A percentile compares a stretch with the other conserved stretches of the same genome.
These are phyloP conservation scores for Alternaria sp. DNA, from an alignment of 2,329 filamentous ascomycete species.

Conservation along the genomic window DNA sequence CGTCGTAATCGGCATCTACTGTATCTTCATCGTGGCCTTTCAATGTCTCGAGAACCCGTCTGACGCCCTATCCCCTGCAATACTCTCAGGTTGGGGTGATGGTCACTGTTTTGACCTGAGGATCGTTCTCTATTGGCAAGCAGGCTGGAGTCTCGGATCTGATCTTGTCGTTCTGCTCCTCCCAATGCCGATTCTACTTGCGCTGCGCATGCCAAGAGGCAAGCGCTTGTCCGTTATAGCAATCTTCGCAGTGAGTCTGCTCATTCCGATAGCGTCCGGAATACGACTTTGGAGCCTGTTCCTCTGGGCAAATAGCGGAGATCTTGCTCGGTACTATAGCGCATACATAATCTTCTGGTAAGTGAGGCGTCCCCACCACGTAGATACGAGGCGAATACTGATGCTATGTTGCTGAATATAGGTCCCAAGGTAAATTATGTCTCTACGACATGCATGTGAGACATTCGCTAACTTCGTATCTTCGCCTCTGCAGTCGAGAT, in stretches of 20 bases:
- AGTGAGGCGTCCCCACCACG: not conserved
- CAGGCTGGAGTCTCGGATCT: constrained; percentile 35
- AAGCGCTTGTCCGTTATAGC: constrained; percentile 32
- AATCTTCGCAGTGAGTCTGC: constrained; percentile 33
- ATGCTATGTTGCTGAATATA: not conserved
- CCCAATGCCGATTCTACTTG: constrained; percentile 34
- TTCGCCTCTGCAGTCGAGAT: constrained; percentile 23
- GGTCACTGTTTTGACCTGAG: constrained; percentile 26
- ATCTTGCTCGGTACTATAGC: constrained; percentile 27
- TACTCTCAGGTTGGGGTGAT: constrained; percentile 19
- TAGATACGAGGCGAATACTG: not conserved
- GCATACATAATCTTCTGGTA: constrained; percentile 36
- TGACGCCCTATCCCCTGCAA: constrained; percentile 19
- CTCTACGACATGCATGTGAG: too few species aligned
- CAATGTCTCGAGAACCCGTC: constrained; percentile 30
- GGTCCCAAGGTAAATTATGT: constrained; percentile 10
- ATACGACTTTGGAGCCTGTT: constrained; percentile 30
- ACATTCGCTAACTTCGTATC: too few species aligned
- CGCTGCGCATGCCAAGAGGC: constrained; percentile 31
- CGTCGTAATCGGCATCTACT: constrained; percentile 15
- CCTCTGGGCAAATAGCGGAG: constrained; percentile 25
- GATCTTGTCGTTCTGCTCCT: constrained; percentile 34
- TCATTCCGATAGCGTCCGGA: constrained; percentile 31
- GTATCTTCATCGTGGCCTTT: constrained; percentile 31
- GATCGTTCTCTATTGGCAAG: constrained; percentile 28